Evolutionary conservation across 2,329 filamentous ascomycete species (phyloP).

Genomic region (Ophiostoma angusticollis): DNA sequence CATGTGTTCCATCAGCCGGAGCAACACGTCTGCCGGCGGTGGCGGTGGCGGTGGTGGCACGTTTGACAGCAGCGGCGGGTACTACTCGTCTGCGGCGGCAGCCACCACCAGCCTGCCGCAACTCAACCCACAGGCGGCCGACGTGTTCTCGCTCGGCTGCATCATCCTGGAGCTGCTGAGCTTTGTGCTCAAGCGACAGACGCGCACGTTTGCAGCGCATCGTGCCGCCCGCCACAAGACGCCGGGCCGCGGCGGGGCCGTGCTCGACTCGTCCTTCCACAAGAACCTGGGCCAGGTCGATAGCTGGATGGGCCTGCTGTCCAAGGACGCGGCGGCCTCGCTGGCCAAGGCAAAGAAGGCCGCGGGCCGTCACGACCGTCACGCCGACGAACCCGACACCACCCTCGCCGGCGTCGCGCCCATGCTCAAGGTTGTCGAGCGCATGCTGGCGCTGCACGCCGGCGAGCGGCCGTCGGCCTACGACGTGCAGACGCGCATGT

Average conservation of each 20-base stretch:
- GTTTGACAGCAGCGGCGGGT: slow-evolving; percentile 10
- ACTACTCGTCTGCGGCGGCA: slow-evolving; percentile 13
- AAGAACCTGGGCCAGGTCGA: slow-evolving; percentile 56
- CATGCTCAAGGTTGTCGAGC: slow-evolving; percentile 37
- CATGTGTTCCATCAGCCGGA: slow-evolving; percentile 26
- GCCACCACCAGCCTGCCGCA: slow-evolving; percentile 20
- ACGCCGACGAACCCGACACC: slow-evolving; percentile 26
- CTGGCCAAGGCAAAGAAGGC: slow-evolving; percentile 15
- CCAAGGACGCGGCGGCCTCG: slow-evolving; percentile 37
- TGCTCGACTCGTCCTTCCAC: slow-evolving; percentile 60
- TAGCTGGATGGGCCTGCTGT: slow-evolving; percentile 51
- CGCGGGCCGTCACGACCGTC: too few relatives aligned
- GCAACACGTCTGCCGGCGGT: slow-evolving; percentile 6
- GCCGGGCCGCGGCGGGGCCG: slow-evolving; percentile 43
- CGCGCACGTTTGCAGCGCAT: slow-evolving; percentile 52
- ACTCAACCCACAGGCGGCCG: slow-evolving; percentile 44
- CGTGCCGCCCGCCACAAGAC: slow-evolving; percentile 53
- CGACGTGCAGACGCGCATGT: slow-evolving; percentile 39
- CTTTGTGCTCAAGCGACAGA: slow-evolving; percentile 54
- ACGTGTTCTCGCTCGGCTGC: slow-evolving; percentile 62
- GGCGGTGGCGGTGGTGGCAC: too few relatives aligned
- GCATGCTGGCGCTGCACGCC: slow-evolving; percentile 42
- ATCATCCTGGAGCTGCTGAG: slow-evolving; percentile 60
- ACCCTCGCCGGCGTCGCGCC: slow-evolving; percentile 39
- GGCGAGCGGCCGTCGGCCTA: slow-evolving; percentile 38